Percentiles rank a stretch among this genome's conserved stretches.
Evolutionary conservation across 129 eudicot species (phyloP).

Genomic region (Tagetes patula): DNA sequence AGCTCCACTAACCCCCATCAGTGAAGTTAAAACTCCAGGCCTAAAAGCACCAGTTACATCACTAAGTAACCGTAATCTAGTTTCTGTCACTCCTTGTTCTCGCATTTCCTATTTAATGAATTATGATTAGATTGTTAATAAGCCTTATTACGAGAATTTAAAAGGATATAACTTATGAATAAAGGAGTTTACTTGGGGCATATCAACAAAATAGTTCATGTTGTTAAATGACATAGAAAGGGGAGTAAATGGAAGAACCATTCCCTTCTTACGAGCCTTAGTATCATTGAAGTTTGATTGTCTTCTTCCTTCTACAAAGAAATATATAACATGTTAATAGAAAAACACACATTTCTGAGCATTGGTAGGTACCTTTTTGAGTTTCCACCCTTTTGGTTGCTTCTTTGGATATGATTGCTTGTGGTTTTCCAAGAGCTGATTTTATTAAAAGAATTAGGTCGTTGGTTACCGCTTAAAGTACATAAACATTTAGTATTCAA

Average conservation of each 20-base stretch:
- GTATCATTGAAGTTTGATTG: conserved; percentile 3
- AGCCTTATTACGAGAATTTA: neutral
- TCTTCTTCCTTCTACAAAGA: conserved; percentile 20
- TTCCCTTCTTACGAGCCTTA: conserved; percentile 36
- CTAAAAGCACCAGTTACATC: conserved; percentile 85
- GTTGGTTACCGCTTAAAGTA: neutral
- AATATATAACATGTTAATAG: neutral
- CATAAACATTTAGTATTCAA: neutral
- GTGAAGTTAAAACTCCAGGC: conserved; percentile 80
- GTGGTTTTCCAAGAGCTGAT: conserved; percentile 61
- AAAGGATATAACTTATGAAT: neutral
- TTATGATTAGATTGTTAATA: neutral
- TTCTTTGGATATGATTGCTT: conserved; percentile 51
- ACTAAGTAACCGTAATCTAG: conserved; percentile 61
- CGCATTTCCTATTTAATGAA: conserved; percentile 64
- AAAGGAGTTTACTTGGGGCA: conserved; percentile 43
- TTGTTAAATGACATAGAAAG: conserved; percentile 44
- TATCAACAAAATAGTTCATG: conserved; percentile 49
- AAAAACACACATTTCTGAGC: conserved; percentile 20
- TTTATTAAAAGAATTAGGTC: neutral
- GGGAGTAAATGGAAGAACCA: conserved; percentile 48
- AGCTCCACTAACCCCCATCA: conserved; percentile 83
- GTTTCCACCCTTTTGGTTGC: conserved; percentile 23
- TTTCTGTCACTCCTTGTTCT: conserved; percentile 52
- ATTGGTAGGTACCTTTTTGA: conserved; percentile 22